Percentiles rank a stretch among this genome's conserved stretches.
phyloP scores from a whole-genome alignment of 495 filamentous ascomycete species.

The Podospora tetraspora region DNA sequence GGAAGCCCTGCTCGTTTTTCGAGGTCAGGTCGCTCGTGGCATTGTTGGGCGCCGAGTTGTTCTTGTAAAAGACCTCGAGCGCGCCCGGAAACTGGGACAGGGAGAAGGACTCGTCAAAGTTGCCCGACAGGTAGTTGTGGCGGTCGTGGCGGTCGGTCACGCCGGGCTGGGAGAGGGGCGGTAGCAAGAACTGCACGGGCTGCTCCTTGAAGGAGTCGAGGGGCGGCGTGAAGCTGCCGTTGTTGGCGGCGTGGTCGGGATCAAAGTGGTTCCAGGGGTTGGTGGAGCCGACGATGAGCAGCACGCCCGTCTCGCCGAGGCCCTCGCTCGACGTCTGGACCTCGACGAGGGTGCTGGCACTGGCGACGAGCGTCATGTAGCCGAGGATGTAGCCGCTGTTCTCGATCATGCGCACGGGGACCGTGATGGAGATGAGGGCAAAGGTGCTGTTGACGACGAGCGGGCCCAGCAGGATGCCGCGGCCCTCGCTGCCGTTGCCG shows the following conservation, averaged over 20 bases:
- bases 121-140: conserved; percentile 37
- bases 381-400: conserved; percentile 57
- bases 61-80: conserved; percentile 45
- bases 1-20: conserved; percentile 58
- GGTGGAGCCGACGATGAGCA: conserved; percentile 62
- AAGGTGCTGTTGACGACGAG: conserved; percentile 60
- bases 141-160: conserved; percentile 44
- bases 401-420: conserved; percentile 64
- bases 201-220: conserved; percentile 32
- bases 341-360: conserved; percentile 52
- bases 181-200: conserved; percentile 43
- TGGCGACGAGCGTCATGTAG: conserved; percentile 68
- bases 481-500: conserved; percentile 38
- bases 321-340: conserved; percentile 60
- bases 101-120: conserved; percentile 48
- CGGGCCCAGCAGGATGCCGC: conserved; percentile 63
- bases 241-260: conserved; percentile 31
- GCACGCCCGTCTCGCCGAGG: conserved; percentile 58
- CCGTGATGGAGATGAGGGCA: conserved; percentile 73
- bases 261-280: conserved; percentile 61
- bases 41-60: conserved; percentile 47
- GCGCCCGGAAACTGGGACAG: conserved; percentile 54
- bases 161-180: conserved; percentile 33
- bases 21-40: conserved; percentile 61
- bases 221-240: conserved; percentile 29